Evolutionary conservation across 2,329 filamentous ascomycete genomes (phyloP).

Genomic region (Xylariaceae sp.): DNA sequence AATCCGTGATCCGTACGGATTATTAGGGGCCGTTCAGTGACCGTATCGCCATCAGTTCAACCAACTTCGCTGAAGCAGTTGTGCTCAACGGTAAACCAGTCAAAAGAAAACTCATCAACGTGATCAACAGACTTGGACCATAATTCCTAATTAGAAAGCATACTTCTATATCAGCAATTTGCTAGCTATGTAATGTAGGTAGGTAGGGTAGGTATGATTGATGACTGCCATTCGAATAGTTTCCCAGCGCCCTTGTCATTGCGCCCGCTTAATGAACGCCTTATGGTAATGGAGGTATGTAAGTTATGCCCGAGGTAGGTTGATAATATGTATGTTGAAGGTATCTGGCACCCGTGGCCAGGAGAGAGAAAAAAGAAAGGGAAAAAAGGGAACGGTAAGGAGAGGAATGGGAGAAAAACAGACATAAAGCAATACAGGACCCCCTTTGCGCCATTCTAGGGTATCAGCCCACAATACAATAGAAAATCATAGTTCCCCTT

Average conservation of each 20-base stretch:
- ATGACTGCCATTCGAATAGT: background rate
- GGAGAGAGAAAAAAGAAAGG: background rate
- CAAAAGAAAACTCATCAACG: background rate
- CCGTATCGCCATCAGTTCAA: background rate
- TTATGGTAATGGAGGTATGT: slow-evolving; percentile 7
- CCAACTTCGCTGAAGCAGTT: background rate
- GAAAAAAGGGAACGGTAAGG: background rate
- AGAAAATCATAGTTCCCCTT: slow-evolving; percentile 11
- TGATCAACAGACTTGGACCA: background rate
- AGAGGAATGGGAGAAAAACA: slow-evolving; percentile 1
- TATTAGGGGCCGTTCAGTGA: background rate
- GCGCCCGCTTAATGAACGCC: slow-evolving; percentile 14
- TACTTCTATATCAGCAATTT: background rate
- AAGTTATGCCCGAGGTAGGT: slow-evolving; percentile 11
- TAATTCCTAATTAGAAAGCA: background rate
- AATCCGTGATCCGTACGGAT: no score
- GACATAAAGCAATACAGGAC: slow-evolving; percentile 3
- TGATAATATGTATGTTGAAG: slow-evolving; percentile 5
- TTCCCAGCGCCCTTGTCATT: background rate
- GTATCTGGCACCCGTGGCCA: background rate
- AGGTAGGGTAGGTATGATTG: background rate
- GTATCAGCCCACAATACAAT: slow-evolving; percentile 19
- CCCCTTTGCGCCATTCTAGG: slow-evolving; percentile 25
- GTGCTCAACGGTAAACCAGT: background rate
- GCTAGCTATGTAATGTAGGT: slow-evolving; percentile 1